Percentiles rank a stretch among this genome's conserved stretches.
These are phyloP conservation scores for Cryptosporidium ryanae DNA, from an alignment of 169 alveolate genomes.

Conservation along the genomic window DNA sequence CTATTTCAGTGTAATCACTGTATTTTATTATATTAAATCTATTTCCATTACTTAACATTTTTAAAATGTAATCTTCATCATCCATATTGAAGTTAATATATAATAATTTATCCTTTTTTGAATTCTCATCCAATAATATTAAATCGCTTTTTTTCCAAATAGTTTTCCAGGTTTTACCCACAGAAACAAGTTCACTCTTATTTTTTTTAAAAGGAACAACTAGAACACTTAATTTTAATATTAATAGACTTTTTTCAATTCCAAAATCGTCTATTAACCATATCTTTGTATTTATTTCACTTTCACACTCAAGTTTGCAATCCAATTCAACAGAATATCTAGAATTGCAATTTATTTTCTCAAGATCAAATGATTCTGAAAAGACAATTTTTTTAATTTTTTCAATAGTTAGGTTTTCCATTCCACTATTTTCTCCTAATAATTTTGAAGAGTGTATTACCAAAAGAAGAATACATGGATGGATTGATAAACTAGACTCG, in stretches of 20 bases:
- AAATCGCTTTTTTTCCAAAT: slow-evolving; percentile 25
- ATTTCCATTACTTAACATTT: not conserved
- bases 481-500: slow-evolving; percentile 35
- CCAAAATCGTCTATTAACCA: slow-evolving; percentile 42
- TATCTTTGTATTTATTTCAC: not conserved
- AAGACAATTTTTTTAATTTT: slow-evolving; percentile 7
- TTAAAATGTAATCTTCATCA: not conserved
- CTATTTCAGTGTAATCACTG: not conserved
- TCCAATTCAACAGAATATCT: slow-evolving; percentile 51
- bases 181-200: not conserved
- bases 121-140: not conserved
- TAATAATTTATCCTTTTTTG: not conserved
- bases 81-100: not conserved
- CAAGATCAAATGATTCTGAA: slow-evolving; percentile 27
- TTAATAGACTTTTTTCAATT: not conserved
- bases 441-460: slow-evolving; percentile 19
- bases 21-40: not conserved
- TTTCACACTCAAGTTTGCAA: not conserved
- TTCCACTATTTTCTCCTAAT: not conserved
- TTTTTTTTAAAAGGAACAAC: not conserved
- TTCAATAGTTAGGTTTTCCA: not conserved
- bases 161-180: slow-evolving; percentile 29
- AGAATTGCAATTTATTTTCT: slow-evolving; percentile 45
- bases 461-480: slow-evolving; percentile 23
- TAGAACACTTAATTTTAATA: not conserved